Conservation (phyloP, 129 eudicot species). For the Oenanthe sinensis region DNA sequence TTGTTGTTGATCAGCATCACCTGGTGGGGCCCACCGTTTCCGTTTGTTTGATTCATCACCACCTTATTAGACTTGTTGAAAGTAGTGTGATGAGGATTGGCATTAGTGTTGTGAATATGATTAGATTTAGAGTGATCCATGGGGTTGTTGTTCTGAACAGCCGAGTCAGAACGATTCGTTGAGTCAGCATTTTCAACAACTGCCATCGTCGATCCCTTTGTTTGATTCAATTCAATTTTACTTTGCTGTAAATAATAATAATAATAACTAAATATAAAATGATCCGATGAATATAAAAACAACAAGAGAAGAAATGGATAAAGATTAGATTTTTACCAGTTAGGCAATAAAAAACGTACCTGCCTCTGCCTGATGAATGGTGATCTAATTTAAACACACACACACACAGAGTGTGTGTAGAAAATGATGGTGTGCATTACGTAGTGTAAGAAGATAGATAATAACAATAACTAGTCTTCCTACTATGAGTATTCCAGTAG, state of each 20-base stretch:
- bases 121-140: neutral
- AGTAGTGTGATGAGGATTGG: neutral
- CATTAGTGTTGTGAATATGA: neutral
- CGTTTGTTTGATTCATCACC: neutral
- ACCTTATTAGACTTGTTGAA: neutral
- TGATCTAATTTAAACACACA: too few species aligned
- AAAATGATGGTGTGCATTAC: too few species aligned
- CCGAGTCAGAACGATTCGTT: neutral
- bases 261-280: neutral
- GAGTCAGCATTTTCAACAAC: constrained; percentile 5
- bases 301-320: too few species aligned
- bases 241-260: neutral
- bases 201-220: neutral
- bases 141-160: neutral
- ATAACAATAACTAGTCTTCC: too few species aligned
- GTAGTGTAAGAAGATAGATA: too few species aligned
- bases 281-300: too few species aligned
- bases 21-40: neutral
- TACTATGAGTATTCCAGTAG: too few species aligned
- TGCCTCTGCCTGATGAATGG: too few species aligned
- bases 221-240: neutral
- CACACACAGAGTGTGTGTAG: too few species aligned
- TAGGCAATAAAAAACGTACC: too few species aligned
- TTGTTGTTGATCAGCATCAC: constrained; percentile 1
- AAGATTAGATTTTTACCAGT: too few species aligned